phyloP scores from a whole-genome alignment of 1,284 basidiomycete genomes.

The Ceratobasidium sp. region DNA sequence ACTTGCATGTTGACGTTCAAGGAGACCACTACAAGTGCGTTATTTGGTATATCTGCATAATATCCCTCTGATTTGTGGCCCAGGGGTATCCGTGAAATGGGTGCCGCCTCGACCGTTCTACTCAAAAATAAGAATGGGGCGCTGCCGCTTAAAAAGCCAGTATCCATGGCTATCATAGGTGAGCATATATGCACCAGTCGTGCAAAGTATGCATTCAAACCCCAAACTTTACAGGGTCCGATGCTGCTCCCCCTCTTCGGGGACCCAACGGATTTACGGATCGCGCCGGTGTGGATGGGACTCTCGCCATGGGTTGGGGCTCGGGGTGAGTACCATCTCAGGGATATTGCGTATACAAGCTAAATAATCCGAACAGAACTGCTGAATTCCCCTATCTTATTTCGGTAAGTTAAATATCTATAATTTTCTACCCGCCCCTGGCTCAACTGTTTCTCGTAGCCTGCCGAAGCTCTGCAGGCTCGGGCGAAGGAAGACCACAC shows the following conservation, averaged over 20 bases:
- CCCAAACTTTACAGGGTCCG: slow-evolving; percentile 56
- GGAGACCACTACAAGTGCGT: slow-evolving; percentile 64
- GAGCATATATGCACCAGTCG: not conserved
- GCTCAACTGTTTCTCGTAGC: slow-evolving; percentile 53
- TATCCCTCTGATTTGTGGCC: not conserved
- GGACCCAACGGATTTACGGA: slow-evolving; percentile 79
- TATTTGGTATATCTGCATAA: not conserved
- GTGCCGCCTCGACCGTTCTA: slow-evolving; percentile 75
- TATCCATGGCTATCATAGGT: slow-evolving; percentile 38
- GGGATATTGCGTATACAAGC: no score
- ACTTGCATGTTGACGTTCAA: slow-evolving; percentile 67
- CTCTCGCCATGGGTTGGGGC: slow-evolving; percentile 87
- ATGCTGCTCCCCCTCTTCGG: slow-evolving; percentile 68
- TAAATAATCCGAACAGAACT: slow-evolving; percentile 34
- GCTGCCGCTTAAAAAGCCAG: slow-evolving; percentile 62
- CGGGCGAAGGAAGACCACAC: slow-evolving; percentile 62
- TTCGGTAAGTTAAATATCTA: slow-evolving; percentile 12
- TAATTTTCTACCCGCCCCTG: not conserved
- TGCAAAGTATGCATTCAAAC: not conserved
- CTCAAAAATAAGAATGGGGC: slow-evolving; percentile 75
- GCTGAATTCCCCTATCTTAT: slow-evolving; percentile 57
- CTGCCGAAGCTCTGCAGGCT: slow-evolving; percentile 73
- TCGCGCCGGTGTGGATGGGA: slow-evolving; percentile 67
- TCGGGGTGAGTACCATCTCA: slow-evolving; percentile 54
- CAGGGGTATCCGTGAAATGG: slow-evolving; percentile 70